Conservation (phyloP, 2,329 filamentous ascomycete genomes). For the Didymella pinodella region DNA sequence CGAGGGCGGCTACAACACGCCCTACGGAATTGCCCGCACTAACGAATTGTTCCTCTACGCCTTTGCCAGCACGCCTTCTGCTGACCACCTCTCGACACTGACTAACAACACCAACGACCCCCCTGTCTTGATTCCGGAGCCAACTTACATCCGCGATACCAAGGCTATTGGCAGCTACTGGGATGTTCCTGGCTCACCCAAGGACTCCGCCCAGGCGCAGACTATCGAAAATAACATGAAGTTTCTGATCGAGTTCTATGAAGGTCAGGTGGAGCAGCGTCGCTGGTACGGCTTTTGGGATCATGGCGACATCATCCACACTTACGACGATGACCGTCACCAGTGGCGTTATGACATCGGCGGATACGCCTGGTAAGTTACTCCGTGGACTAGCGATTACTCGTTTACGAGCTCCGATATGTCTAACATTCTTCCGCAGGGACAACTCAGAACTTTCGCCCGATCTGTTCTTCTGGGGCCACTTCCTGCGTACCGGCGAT, state of each 20-base stretch:
- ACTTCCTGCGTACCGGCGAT: constrained; percentile 67
- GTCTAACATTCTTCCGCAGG: constrained; percentile 58
- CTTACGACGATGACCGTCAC: constrained; percentile 67
- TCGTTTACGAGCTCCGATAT: no score
- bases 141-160: constrained; percentile 61
- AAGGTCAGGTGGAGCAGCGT: constrained; percentile 63
- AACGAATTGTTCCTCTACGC: constrained; percentile 64
- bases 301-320: constrained; percentile 69
- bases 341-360: constrained; percentile 70
- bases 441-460: constrained; percentile 71
- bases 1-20: constrained; percentile 63
- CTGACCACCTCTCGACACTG: constrained; percentile 56
- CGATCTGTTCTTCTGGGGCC: constrained; percentile 69
- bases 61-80: constrained; percentile 62
- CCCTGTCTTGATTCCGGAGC: constrained; percentile 59
- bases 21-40: constrained; percentile 66
- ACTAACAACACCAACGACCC: constrained; percentile 60
- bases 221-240: constrained; percentile 62
- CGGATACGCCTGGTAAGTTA: constrained; percentile 54
- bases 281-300: constrained; percentile 71
- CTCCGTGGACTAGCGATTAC: no score
- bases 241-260: constrained; percentile 65
- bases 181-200: constrained; percentile 53
- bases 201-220: constrained; percentile 35
- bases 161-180: constrained; percentile 65